Evolutionary conservation across 306 rosid genomes (phyloP).

Genomic region (Cicer arietinum): DNA sequence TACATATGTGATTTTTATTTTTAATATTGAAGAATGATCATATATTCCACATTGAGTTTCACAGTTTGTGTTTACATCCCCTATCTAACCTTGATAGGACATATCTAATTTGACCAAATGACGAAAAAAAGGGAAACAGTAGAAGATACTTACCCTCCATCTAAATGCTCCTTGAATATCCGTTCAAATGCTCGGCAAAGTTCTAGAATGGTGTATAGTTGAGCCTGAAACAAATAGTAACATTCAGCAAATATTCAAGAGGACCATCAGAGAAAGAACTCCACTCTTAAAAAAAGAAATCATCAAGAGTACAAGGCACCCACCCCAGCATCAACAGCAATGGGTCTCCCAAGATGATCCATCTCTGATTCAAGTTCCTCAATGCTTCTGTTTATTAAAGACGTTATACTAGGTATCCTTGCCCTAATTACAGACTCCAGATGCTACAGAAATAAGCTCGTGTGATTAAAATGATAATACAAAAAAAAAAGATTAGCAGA

Average conservation of each 20-base stretch:
- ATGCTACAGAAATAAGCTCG: conserved; percentile 63
- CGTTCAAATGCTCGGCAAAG: conserved; percentile 96
- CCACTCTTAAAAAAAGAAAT: not conserved
- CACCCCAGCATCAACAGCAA: conserved; percentile 97
- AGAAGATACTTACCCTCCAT: conserved; percentile 78
- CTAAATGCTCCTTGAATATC: conserved; percentile 97
- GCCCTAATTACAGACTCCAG: conserved; percentile 89
- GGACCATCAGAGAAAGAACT: conserved; percentile 11
- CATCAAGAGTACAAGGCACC: conserved; percentile 43
- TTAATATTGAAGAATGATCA: too few species aligned
- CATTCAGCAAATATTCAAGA: conserved; percentile 31
- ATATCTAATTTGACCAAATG: conserved; percentile 9
- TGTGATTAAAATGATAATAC: conserved; percentile 38
- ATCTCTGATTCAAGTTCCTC: conserved; percentile 93
- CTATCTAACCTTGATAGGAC: not conserved
- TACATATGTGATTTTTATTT: too few species aligned
- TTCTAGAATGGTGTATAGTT: conserved; percentile 85
- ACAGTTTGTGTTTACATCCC: too few species aligned
- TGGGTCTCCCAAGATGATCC: conserved; percentile 94
- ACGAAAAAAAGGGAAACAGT: conserved; percentile 1
- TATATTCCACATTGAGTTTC: too few species aligned
- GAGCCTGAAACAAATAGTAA: conserved; percentile 68
- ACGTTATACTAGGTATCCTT: conserved; percentile 83
- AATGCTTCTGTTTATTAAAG: conserved; percentile 86
- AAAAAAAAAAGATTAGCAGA: not conserved